These are phyloP conservation scores for Avena atlantica DNA, from an alignment of 176 grass and related monocot genomes.

Conservation along the genomic window DNA sequence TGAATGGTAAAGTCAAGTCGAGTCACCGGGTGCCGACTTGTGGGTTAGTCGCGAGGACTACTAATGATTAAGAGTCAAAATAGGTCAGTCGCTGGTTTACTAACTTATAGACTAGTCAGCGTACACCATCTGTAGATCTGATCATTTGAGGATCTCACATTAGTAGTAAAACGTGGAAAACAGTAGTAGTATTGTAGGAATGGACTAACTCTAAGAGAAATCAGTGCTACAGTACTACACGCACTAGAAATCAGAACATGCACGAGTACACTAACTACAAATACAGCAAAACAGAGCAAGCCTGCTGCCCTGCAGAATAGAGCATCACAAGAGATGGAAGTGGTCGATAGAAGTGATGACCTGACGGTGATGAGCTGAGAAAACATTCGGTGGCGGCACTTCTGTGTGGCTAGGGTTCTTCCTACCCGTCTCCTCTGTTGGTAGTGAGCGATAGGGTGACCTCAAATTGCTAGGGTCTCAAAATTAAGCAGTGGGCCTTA, in stretches of 20 bases:
- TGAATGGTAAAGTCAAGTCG: not conserved
- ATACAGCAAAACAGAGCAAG: not conserved
- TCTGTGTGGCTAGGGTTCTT: not conserved
- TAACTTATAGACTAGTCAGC: not conserved
- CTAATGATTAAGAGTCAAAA: not conserved
- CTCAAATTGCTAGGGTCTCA: not conserved
- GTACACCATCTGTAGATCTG: not conserved
- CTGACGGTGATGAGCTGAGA: not conserved
- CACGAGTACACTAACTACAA: not conserved
- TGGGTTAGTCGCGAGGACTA: not conserved
- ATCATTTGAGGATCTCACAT: not conserved
- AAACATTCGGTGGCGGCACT: not conserved
- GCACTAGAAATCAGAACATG: not conserved
- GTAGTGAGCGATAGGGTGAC: not conserved
- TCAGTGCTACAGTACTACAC: not conserved
- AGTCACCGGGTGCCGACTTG: not conserved
- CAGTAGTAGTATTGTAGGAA: not conserved
- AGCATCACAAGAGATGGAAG: not conserved
- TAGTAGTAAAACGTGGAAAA: not conserved
- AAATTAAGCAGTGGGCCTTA: not conserved
- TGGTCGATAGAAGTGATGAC: not conserved
- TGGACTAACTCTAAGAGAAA: not conserved
- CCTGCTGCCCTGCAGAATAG: not conserved
- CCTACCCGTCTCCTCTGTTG: not conserved
- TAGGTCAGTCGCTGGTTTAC: not conserved